Percentiles rank a stretch among this genome's conserved stretches.
Conservation (phyloP, 1,139 yeast species). For the Wickerhamiella infanticola region DNA sequence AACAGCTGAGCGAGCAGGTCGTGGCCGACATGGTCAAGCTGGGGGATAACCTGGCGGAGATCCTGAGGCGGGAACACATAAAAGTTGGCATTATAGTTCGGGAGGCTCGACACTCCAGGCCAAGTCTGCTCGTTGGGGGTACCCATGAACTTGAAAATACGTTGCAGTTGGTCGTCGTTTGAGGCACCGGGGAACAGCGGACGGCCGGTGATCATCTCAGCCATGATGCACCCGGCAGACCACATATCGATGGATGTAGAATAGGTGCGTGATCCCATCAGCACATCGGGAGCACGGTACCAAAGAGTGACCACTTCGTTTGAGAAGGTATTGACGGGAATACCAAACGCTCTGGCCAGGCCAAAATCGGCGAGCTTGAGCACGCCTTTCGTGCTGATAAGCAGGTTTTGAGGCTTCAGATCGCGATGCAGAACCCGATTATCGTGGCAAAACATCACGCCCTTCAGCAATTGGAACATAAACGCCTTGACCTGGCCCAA, state of each 20-base stretch:
- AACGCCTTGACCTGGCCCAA: constrained; percentile 70
- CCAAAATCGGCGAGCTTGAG: constrained; percentile 96
- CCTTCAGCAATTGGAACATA: constrained; percentile 83
- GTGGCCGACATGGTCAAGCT: constrained; percentile 63
- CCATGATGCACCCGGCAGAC: constrained; percentile 97
- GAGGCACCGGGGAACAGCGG: constrained; percentile 94
- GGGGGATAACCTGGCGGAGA: constrained; percentile 58
- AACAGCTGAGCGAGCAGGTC: constrained; percentile 62
- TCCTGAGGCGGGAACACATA: constrained; percentile 73
- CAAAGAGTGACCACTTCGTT: constrained; percentile 95
- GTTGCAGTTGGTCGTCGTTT: constrained; percentile 82
- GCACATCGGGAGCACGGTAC: constrained; percentile 97
- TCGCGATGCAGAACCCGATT: constrained; percentile 90
- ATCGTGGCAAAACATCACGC: constrained; percentile 89
- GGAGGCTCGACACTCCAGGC: constrained; percentile 82
- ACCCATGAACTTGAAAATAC: constrained; percentile 87
- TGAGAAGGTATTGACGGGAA: constrained; percentile 92
- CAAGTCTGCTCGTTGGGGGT: constrained; percentile 91
- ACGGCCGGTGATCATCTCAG: constrained; percentile 97
- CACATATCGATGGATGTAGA: constrained; percentile 95
- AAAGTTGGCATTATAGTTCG: constrained; percentile 73
- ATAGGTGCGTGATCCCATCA: constrained; percentile 86
- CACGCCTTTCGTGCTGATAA: constrained; percentile 79
- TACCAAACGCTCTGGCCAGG: constrained; percentile 92
- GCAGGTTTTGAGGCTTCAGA: constrained; percentile 83